Base-by-base conservation (phyloP, 78 protist species). In the Dictyostelium intermedium region DNA sequence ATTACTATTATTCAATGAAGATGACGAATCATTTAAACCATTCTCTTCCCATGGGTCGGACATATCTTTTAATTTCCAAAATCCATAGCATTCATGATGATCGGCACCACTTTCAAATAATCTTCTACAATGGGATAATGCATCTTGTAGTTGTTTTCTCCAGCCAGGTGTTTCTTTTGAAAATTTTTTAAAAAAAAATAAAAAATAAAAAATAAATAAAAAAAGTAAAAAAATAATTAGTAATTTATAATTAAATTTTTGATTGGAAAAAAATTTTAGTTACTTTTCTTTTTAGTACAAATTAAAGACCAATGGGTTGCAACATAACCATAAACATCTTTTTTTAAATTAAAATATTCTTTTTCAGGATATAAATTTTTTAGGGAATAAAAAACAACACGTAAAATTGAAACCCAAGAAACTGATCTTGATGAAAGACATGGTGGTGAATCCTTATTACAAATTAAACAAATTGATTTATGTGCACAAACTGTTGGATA, bases 101-200 rank as follows among this genome's bases (percentile, higher is more conserved):
- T 86, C 92, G 9, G 92, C 92, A 30, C 92, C 92, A 77, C 85
- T 77, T 27, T 77, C 92, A 66, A 86, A 86, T 41, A 86, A 77
- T 61, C 92, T 86, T 76, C 92, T 86, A 60, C 92, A 86, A 86
- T 86, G 92, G 27, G 92, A 86, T 76, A 86, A 66, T 13, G 92
- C 92, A 86, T 86, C 92, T 77, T 86, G 92, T 86, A 86, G 77
- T 86, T 86, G 92, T 86, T 86, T 86, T 86, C 92, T 86, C 92
- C 92, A 86, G 0, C 92, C 92, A 39, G 83, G 43, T 10, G 92
- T 86, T 86, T 74, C 92, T 85, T 0, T 41, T n/a, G 3, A n/a
- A n/a, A n/a, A n/a, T n/a, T n/a, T n/a, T n/a, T 45, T 0, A 18
- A 18, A 18, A n/a, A 39, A 43, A 43, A n/a, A 32, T 53, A 80